Evolutionary conservation across 2,329 filamentous ascomycete species (phyloP).

Genomic region (Cordyceps pruinosa): DNA sequence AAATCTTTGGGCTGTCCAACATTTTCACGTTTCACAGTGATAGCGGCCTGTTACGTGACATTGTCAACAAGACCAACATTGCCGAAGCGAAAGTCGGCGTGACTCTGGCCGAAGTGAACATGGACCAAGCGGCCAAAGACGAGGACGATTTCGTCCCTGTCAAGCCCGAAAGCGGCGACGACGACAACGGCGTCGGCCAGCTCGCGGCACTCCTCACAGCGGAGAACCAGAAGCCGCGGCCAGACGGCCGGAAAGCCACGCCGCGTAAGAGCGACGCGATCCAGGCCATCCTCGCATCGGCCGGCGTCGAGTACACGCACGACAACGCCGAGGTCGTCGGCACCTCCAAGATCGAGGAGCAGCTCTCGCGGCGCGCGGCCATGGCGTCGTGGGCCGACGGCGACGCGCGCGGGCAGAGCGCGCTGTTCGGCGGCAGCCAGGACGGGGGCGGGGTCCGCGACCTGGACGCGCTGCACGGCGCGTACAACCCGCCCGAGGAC

Average conservation of each 20-base stretch:
- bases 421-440: conserved; percentile 51
- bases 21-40: conserved; percentile 76
- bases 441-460: conserved; percentile 23
- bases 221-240: conserved; percentile 37
- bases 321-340: conserved; percentile 95
- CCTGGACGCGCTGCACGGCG: conserved; percentile 26
- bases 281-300: conserved; percentile 79
- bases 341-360: conserved; percentile 82
- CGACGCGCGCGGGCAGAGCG: conserved; percentile 38
- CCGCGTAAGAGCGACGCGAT: conserved; percentile 62
- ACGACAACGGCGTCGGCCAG: conserved; percentile 64
- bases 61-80: conserved; percentile 97
- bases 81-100: conserved; percentile 87
- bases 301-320: conserved; percentile 91
- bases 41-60: conserved; percentile 79
- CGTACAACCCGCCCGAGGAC: conserved; percentile 66
- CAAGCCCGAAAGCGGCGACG: conserved; percentile 45
- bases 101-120: conserved; percentile 67
- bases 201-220: conserved; percentile 50
- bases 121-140: conserved; percentile 53
- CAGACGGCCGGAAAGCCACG: conserved; percentile 28
- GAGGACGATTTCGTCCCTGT: conserved; percentile 37
- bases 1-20: conserved; percentile 87
- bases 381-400: conserved; percentile 41
- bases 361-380: conserved; percentile 70